Base-by-base conservation (phyloP, 805 yeast species). In the Candida peoriensis region DNA sequence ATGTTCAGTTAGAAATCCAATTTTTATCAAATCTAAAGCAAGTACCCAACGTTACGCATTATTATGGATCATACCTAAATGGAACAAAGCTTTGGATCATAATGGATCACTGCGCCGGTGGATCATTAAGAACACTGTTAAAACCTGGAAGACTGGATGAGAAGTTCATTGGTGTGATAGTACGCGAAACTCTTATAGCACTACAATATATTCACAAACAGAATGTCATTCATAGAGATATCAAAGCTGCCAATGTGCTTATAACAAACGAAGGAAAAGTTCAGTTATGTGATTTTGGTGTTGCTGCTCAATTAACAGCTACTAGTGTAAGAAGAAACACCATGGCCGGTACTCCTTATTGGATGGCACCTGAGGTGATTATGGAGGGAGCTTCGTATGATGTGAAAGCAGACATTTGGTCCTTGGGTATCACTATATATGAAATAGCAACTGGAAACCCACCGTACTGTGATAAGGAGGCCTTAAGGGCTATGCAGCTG, bases 311-410 rank as follows among this genome's bases (percentile, higher is more conserved):
- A 55, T 65, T 89, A 28, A 76, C 94, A 3, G 71, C 89, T 24
- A 72, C 80, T 24, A 76, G 78, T 14, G 57, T 80, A 30, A 86
- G 88, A 55, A 70, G 98, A 48, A 84, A 90, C 23, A 93, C 98
- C 1, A 88, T 94, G 76, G 97, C 96, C 0, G 95, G 95, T 7
- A 84, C 95, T 1, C 94, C 94, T 0, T 93, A 88, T 55, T 93
- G 98, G 98, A 93, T 93, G 98, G 97, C 98, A 0, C 98, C 98
- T 0, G 98, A 90, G 58, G 98, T 90, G 21, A 90, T 90, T 25
- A 73, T 85, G 63, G 97, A 90, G 58, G 95, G 94, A 26, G 83
- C 81, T 12, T 72, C 81, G 8, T 84, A 93, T 66, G 95, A 85
- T 57, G 74, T 81, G 28, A 89, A 81, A 60, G 98, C 95, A 1